These are phyloP conservation scores for Artemisia argyi DNA, from an alignment of 129 eudicot genomes.

Conservation along the genomic window DNA sequence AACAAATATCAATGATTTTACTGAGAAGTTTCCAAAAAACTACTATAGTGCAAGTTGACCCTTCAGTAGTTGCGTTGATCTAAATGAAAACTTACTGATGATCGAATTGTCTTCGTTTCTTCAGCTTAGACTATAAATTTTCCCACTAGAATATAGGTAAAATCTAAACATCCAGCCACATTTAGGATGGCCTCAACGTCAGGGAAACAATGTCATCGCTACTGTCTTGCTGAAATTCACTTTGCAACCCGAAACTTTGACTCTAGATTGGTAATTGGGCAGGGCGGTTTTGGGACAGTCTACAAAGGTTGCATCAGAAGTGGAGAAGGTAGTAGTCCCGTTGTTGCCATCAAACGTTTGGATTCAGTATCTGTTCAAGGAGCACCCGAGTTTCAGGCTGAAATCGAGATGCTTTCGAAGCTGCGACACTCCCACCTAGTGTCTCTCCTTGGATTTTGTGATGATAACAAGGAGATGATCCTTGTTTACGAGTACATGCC, in stretches of 20 bases:
- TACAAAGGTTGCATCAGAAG: conserved; percentile 1
- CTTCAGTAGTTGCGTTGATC: no score
- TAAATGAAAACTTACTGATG: no score
- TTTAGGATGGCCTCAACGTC: neutral
- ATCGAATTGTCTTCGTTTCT: no score
- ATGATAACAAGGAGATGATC: neutral
- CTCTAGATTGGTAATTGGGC: conserved; percentile 6
- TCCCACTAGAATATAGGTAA: no score
- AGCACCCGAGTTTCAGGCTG: conserved; percentile 16
- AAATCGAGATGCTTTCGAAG: conserved; percentile 23
- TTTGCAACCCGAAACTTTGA: conserved; percentile 17
- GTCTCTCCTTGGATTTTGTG: conserved; percentile 14
- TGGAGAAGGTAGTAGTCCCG: neutral
- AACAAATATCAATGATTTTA: no score
- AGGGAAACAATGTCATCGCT: conserved; percentile 16
- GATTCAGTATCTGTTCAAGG: neutral
- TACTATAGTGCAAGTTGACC: no score
- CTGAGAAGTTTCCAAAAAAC: no score
- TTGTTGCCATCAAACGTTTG: neutral
- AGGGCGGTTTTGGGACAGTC: conserved; percentile 25
- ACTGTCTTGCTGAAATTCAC: conserved; percentile 14
- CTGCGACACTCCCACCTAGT: conserved; percentile 12
- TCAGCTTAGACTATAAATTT: no score
- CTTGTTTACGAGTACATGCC: neutral
- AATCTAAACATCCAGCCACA: neutral